These are phyloP conservation scores for Apiospora sp. DNA, from an alignment of 2,329 filamentous ascomycete genomes.

Conservation along the genomic window DNA sequence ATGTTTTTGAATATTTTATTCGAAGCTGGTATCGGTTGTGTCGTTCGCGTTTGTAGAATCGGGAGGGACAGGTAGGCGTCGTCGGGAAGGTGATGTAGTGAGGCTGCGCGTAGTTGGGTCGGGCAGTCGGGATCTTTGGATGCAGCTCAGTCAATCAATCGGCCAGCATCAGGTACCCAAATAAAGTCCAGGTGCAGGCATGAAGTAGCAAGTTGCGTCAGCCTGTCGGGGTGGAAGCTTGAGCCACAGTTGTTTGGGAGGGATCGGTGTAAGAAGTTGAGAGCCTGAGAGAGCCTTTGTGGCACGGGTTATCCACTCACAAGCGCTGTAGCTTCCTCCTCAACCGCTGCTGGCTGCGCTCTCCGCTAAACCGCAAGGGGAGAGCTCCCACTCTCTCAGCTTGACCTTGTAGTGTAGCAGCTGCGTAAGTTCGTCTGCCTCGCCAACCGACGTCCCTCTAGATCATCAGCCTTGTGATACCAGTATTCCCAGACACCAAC, in stretches of 20 bases:
- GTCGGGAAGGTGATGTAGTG: neutral
- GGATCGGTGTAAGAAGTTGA: neutral
- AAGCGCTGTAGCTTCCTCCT: slow-evolving; percentile 1
- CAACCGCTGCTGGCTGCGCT: neutral
- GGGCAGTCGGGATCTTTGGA: slow-evolving; percentile 18
- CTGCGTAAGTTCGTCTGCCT: slow-evolving; percentile 21
- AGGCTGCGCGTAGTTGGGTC: neutral
- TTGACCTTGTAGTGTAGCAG: slow-evolving; percentile 14
- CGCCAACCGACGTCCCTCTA: slow-evolving; percentile 15
- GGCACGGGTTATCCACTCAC: neutral
- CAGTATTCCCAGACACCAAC: slow-evolving; percentile 4
- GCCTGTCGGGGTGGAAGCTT: neutral
- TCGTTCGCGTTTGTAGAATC: neutral
- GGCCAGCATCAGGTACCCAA: neutral
- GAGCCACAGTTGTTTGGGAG: slow-evolving; percentile 14
- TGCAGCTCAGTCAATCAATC: slow-evolving; percentile 14
- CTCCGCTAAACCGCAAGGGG: slow-evolving; percentile 21
- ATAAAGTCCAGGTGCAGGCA: neutral
- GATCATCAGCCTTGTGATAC: slow-evolving; percentile 16
- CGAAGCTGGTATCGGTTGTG: slow-evolving; percentile 13
- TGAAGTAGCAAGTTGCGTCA: neutral
- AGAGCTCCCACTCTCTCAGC: slow-evolving; percentile 8
- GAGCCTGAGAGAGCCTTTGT: slow-evolving; percentile 4
- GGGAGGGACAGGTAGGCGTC: neutral
- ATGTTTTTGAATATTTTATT: slow-evolving; percentile 30